Conservation (phyloP, 345 rosid genomes). For the Aquilaria malaccensis region DNA sequence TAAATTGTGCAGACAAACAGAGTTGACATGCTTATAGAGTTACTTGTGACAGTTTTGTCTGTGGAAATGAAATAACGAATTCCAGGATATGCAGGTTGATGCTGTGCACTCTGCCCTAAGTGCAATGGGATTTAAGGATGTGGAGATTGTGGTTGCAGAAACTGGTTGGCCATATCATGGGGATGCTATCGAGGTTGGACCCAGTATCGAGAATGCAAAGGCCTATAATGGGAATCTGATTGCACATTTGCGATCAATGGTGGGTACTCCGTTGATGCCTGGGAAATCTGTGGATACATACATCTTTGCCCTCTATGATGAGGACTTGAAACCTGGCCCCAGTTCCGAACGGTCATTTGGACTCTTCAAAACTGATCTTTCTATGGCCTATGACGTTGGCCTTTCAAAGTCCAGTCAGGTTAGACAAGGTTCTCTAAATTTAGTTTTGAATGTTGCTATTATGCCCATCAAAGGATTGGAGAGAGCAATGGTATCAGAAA, state of each 20-base stretch:
- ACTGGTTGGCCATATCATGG: slow-evolving; percentile 92
- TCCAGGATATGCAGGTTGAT: slow-evolving; percentile 50
- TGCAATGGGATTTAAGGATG: slow-evolving; percentile 62
- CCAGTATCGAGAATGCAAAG: slow-evolving; percentile 78
- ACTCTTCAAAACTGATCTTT: slow-evolving; percentile 66
- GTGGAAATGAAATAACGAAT: too few relatives aligned
- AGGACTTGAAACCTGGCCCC: slow-evolving; percentile 76
- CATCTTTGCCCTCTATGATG: slow-evolving; percentile 85
- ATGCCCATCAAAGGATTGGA: neutral
- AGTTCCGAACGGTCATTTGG: slow-evolving; percentile 78
- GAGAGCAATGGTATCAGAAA: neutral
- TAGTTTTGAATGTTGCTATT: neutral
- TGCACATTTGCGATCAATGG: slow-evolving; percentile 66
- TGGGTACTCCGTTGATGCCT: slow-evolving; percentile 93
- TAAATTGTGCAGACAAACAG: too few relatives aligned
- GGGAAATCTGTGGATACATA: slow-evolving; percentile 88
- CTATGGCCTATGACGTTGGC: slow-evolving; percentile 61
- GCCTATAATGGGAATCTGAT: slow-evolving; percentile 88
- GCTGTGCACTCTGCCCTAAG: slow-evolving; percentile 78
- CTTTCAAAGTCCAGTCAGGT: slow-evolving; percentile 71
- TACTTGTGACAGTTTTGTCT: too few relatives aligned
- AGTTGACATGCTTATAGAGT: too few relatives aligned
- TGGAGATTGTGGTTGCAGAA: slow-evolving; percentile 83
- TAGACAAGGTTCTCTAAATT: slow-evolving; percentile 8
- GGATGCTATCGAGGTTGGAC: slow-evolving; percentile 68